Base-by-base conservation (phyloP, 129 eudicot species). In the Escallonia herrerae region DNA sequence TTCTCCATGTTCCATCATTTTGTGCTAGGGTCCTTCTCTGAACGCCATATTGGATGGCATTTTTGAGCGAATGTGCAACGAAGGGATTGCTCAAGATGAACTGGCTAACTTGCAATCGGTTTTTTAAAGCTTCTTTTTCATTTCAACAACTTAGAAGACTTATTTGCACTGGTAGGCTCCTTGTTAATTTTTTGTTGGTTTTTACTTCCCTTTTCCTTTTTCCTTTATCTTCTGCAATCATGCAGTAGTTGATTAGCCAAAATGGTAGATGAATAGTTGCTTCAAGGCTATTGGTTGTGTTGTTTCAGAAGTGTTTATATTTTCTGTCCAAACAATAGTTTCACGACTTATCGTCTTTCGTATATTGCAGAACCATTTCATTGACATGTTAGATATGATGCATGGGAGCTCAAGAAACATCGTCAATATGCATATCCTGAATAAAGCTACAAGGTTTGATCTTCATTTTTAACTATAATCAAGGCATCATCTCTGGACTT, bases 391-490 rank as follows among this genome's bases (percentile, higher is more conserved):
- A 60, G 86, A 81, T 74, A 54, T 72, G 75, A 81, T 81, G 90
- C 83, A 72, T 72, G 97, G 97, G 64, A 86, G 80, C 81, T 74
- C 97, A 67, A 77, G 88, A 74, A 81, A 69, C 72, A 75, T 70
- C 39, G 79, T 90, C 70, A 70, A 72, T 75, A 70, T 81, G 86
- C 88, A 78, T 60, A 79, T 90, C 69, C 97, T 90, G 65, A 74
- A 70, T 14, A 81, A 67, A 64, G 97, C 95, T n/a, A 81, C 86
- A 74, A 86, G 90, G 97, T 90, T 68, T 41, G 54, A 7, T n/a
- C 9, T 49, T 49, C 44, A 7, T 44, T 43, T 45, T 66, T 62
- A 56, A 60, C 51, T 48, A 4, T 47, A 63, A 3, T 3, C 12
- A n/a, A 52, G 43, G 70, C 33, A n/a, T 11, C 56, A 65, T 65